Conservation (phyloP, 345 rosid genomes). For the Chamaenerion angustifolium region DNA sequence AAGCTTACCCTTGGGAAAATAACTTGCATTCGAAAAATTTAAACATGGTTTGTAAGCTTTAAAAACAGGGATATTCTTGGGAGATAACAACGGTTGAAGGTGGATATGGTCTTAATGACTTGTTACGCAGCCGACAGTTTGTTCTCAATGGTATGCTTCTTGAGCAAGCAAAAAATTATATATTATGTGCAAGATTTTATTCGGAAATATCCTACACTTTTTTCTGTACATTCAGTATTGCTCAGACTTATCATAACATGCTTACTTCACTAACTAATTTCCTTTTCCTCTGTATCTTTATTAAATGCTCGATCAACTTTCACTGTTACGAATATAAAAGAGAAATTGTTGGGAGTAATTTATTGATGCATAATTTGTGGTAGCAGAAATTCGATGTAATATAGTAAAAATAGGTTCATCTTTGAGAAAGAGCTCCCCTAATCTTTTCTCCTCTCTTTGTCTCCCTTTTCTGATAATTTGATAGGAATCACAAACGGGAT, state of each 20-base stretch:
- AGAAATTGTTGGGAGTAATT: too few species aligned
- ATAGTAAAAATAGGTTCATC: too few species aligned
- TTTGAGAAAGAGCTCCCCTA: background rate
- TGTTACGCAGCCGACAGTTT: slow-evolving; percentile 55
- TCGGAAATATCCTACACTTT: too few species aligned
- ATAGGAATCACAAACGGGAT: slow-evolving; percentile 88
- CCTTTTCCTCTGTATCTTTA: too few species aligned
- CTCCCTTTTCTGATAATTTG: slow-evolving; percentile 2
- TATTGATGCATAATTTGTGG: too few species aligned
- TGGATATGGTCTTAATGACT: slow-evolving; percentile 78
- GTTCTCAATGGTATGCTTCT: slow-evolving; percentile 53
- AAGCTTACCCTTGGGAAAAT: background rate
- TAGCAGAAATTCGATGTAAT: too few species aligned
- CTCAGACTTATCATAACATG: too few species aligned
- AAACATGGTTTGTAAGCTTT: background rate
- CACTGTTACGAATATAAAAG: too few species aligned
- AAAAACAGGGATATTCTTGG: slow-evolving; percentile 83
- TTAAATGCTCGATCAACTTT: too few species aligned
- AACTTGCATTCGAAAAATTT: background rate
- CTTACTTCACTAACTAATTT: too few species aligned
- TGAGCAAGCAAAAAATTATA: background rate
- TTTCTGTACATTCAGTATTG: too few species aligned
- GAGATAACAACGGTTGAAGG: slow-evolving; percentile 94
- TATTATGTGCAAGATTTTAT: background rate
- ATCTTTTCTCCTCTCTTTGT: background rate